Evolutionary conservation across 768 basidiomycete species (phyloP).

Genomic region (Podaxis sp.): DNA sequence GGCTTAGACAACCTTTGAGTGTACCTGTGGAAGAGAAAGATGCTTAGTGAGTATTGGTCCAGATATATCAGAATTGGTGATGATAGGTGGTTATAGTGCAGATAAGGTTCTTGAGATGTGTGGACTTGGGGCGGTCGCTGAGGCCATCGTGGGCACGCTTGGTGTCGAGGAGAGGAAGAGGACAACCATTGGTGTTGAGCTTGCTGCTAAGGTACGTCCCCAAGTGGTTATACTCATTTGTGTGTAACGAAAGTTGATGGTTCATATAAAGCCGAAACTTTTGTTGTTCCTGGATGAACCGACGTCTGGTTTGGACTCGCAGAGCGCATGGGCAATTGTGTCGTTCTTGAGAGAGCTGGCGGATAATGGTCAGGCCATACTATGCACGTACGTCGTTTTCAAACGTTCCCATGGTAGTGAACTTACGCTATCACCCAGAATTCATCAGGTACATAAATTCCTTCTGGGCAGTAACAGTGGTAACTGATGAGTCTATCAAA

Average conservation of each 20-base stretch:
- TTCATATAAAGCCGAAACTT: constrained; percentile 56
- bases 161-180: constrained; percentile 77
- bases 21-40: constrained; percentile 73
- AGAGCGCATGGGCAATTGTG: constrained; percentile 84
- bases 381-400: constrained; percentile 73
- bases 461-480: background rate
- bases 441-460: constrained; percentile 36
- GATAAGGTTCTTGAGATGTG: constrained; percentile 61
- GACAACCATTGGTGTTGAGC: constrained; percentile 83
- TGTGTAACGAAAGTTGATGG: background rate
- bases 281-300: constrained; percentile 89
- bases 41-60: constrained; percentile 58
- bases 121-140: constrained; percentile 58
- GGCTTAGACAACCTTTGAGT: constrained; percentile 68
- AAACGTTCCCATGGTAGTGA: background rate
- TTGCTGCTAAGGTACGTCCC: constrained; percentile 74
- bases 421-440: constrained; percentile 26
- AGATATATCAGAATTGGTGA: background rate
- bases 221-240: background rate
- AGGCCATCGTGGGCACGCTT: constrained; percentile 66
- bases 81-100: constrained; percentile 27
- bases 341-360: constrained; percentile 75
- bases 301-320: constrained; percentile 84
- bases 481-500: constrained; percentile 24
- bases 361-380: constrained; percentile 79